Evolutionary conservation across 2,329 filamentous ascomycete species (phyloP).

Genomic region (Orbilia blumenaviensis): DNA sequence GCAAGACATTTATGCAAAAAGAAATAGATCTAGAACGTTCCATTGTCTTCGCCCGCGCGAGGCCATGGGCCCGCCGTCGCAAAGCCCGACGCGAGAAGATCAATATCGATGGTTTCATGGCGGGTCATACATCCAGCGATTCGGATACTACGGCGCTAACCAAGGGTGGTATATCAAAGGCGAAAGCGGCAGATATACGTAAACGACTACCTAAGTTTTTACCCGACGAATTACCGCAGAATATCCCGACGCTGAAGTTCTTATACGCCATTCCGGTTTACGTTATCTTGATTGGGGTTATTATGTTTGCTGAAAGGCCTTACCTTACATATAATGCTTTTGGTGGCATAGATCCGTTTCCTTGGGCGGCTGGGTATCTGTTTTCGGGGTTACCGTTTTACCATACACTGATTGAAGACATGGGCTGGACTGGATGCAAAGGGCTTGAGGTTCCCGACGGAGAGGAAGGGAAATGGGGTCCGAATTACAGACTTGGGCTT

Average conservation of each 20-base stretch:
- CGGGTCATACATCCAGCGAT: constrained; percentile 59
- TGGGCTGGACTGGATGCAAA: constrained; percentile 65
- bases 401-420: constrained; percentile 68
- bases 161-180: constrained; percentile 59
- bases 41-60: constrained; percentile 66
- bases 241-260: constrained; percentile 82
- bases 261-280: constrained; percentile 84
- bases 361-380: constrained; percentile 91
- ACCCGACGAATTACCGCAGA: constrained; percentile 77
- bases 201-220: constrained; percentile 71
- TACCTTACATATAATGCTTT: constrained; percentile 76
- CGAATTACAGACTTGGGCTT: constrained; percentile 56
- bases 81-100: constrained; percentile 60
- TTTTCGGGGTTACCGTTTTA: constrained; percentile 80
- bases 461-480: constrained; percentile 40
- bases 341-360: constrained; percentile 78
- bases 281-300: constrained; percentile 70
- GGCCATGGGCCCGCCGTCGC: constrained; percentile 61
- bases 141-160: constrained; percentile 67
- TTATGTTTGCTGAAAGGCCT: constrained; percentile 75
- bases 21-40: constrained; percentile 83
- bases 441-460: constrained; percentile 74
- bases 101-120: constrained; percentile 50
- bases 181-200: constrained; percentile 60
- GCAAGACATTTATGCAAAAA: constrained; percentile 79